Percentiles rank a stretch among this genome's conserved stretches.
These are phyloP conservation scores for Schwanniomyces sp. DNA, from an alignment of 805 yeast genomes.

Conservation along the genomic window DNA sequence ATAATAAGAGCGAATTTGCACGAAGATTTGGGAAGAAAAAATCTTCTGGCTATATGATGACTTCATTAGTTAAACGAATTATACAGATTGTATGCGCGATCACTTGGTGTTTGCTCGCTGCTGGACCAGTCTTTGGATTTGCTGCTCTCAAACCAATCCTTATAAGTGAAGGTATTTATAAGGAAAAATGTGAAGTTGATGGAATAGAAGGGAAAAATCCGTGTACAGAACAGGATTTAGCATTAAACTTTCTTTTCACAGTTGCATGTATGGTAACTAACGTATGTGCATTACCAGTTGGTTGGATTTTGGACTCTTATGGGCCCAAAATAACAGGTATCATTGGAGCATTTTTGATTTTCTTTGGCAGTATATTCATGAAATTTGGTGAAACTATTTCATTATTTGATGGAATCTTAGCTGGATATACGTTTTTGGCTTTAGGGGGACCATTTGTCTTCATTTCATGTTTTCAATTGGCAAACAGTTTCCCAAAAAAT, in stretches of 20 bases:
- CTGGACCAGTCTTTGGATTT: slow-evolving; percentile 94
- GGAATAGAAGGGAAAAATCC: slow-evolving; percentile 10
- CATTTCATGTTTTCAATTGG: slow-evolving; percentile 83
- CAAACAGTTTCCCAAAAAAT: slow-evolving; percentile 79
- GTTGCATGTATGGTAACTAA: slow-evolving; percentile 86
- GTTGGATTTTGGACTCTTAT: slow-evolving; percentile 68
- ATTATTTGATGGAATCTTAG: slow-evolving; percentile 61
- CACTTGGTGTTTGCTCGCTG: slow-evolving; percentile 84
- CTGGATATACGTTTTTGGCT: slow-evolving; percentile 76
- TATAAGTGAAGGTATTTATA: slow-evolving; percentile 74
- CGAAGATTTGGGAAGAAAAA: neutral
- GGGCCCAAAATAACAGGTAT: slow-evolving; percentile 84
- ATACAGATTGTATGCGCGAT: slow-evolving; percentile 73
- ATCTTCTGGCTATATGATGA: neutral
- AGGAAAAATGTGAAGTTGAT: slow-evolving; percentile 50
- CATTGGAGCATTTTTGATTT: slow-evolving; percentile 63
- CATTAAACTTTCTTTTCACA: slow-evolving; percentile 80
- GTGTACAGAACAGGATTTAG: slow-evolving; percentile 80
- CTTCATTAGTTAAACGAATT: slow-evolving; percentile 22
- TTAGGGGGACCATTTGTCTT: slow-evolving; percentile 94
- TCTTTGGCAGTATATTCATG: slow-evolving; percentile 53
- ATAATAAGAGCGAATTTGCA: neutral
- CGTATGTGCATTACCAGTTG: slow-evolving; percentile 79
- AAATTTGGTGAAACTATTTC: slow-evolving; percentile 36
- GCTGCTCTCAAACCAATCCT: slow-evolving; percentile 90